Evolutionary conservation across 768 basidiomycete species (phyloP), one percentile per base, ranked within the genome.

Genomic region (Tricholomella constricta): DNA sequence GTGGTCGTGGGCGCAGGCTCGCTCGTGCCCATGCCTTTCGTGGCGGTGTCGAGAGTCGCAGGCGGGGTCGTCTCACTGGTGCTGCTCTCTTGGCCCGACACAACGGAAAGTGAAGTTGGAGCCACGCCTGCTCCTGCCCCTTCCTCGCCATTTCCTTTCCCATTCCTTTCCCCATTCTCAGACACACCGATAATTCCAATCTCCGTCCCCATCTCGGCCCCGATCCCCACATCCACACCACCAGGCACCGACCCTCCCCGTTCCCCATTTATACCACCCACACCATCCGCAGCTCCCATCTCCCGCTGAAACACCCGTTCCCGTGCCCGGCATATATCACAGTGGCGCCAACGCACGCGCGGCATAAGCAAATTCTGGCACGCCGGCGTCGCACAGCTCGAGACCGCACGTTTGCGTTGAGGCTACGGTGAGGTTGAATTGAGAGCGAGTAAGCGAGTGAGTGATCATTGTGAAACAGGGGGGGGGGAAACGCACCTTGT

Each of bases 361-460:
- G 74, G 73, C 12, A 68, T 56, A 12, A 82, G 66, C 15, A 80
- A 65, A 50, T 81, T 82, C 31, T 70, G 63, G 52, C 80, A 82
- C 31, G 56, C 62, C 36, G 69, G 69, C 45, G 72, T 69, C 19
- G 66, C 65, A 55, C 79, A 80, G 51, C 64, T 46, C 64, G 66
- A 46, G 61, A n/a, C n/a, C n/a, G 56, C 12, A 40, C 58, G 56
- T 42, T 60, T 62, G 42, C n/a, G n/a, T n/a, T 57, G 47, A 25
- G 43, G n/a, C 51, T 57, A 15, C 35, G 14, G 35, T 45, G 40
- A 15, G 32, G 22, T 43, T 19, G 7, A 26, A 32, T 36, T 40
- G 22, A 37, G 29, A 25, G 44, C 15, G 35, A 4, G 31, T 35
- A 27, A 36, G 27, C n/a, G 19, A 17, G 35, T 9, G 38, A 9